Evolutionary conservation across 768 basidiomycete genomes (phyloP).

Genomic region (Tremella yokohamensis): DNA sequence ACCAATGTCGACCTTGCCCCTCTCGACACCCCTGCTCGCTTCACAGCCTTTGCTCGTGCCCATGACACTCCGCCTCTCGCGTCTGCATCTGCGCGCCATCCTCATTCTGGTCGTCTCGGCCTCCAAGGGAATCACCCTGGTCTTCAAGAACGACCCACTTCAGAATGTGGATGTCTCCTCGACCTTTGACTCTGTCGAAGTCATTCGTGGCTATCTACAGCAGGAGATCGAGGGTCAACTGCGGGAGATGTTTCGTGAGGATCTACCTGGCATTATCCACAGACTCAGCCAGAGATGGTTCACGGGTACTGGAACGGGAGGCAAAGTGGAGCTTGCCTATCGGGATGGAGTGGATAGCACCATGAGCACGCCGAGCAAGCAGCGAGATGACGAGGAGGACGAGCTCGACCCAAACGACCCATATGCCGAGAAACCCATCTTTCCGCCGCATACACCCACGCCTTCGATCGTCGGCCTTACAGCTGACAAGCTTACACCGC

Average conservation of each 20-base stretch:
- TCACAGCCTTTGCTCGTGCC: conserved; percentile 94
- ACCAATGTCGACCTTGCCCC: conserved; percentile 44
- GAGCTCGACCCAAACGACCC: conserved; percentile 24
- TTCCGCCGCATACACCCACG: conserved; percentile 39
- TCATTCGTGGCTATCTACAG: conserved; percentile 96
- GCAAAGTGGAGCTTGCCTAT: conserved; percentile 89
- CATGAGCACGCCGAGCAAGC: neutral
- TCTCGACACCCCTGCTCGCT: conserved; percentile 64
- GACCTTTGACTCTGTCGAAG: conserved; percentile 96
- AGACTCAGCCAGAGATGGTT: conserved; percentile 94
- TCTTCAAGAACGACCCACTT: conserved; percentile 98
- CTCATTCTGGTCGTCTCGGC: conserved; percentile 96
- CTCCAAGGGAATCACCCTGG: conserved; percentile 95
- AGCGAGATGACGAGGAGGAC: conserved; percentile 28
- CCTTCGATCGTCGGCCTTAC: conserved; percentile 4
- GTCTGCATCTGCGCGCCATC: conserved; percentile 88
- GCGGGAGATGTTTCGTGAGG: conserved; percentile 96
- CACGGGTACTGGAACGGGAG: conserved; percentile 45
- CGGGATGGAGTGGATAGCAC: conserved; percentile 53
- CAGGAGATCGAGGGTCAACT: conserved; percentile 95
- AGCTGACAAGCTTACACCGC: conserved; percentile 24
- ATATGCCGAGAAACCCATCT: conserved; percentile 40
- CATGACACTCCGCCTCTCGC: conserved; percentile 95
- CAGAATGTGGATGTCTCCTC: conserved; percentile 97
- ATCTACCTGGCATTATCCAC: conserved; percentile 94